Base-by-base conservation (phyloP, 2,329 filamentous ascomycete genomes). In the Chaetomiaceae sp. region DNA sequence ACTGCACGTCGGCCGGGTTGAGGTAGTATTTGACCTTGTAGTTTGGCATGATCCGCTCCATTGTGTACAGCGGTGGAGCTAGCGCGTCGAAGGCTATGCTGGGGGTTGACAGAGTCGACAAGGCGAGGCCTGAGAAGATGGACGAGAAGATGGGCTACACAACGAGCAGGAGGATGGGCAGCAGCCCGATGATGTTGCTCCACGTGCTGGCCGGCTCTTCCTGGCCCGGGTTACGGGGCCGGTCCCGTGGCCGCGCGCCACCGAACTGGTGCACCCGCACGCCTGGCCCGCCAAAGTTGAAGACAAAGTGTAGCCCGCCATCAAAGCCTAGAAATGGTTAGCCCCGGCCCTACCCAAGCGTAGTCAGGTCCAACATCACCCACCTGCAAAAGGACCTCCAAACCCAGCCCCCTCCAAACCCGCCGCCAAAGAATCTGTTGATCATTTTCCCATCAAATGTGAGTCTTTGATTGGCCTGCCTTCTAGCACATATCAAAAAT, bases 191-290 rank as follows among this genome's bases (percentile, higher is more conserved):
- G 61, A 95, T 68, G 60, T 82, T 79, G 65, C 66, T 76, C 76
- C 63, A 56, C 67, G 84, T 66, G 46, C 75, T 79, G 46, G 79
- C 75, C 42, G 75, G 74, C 57, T 76, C 71, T 57, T 75, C 69
- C 65, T 72, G 72, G 58, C 75, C 81, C 29, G 79, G 77, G 61
- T 86, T 77, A 65, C 81, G 83, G 19, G 91, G 91, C 66, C 94
- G 80, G 71, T 87, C 79, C 63, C 90, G 82, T 22, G 91, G 90
- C 51, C 81, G 78, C 6, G 75, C 80, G 50, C 94, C 92, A 63
- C 91, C 92, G 69, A 99, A 97, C 68, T 96, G 92, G 70, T 97
- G 94, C 57, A 99, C 90, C 56, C 92, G 84, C 64, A 99, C 85
- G 19, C 91, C 92, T 3, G 92, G 91, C 8, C 91, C 89, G 61